Evolutionary conservation across 148 eudicot genomes (phyloP), one percentile per base, ranked within the genome.

Genomic region (Vaccinium corymbosum): DNA sequence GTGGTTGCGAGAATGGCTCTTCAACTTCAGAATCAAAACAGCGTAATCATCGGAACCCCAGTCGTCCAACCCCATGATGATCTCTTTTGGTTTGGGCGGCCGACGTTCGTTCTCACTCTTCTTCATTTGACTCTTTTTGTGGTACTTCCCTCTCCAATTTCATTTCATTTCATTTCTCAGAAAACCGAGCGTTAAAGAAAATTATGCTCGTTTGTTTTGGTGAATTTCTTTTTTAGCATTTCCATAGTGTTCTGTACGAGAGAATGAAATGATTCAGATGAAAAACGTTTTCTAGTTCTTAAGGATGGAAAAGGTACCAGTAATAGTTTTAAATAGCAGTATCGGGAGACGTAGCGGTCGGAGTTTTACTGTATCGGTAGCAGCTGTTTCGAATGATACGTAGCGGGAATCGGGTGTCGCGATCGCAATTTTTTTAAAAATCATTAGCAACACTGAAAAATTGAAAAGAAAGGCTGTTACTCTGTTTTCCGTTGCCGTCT

Each of bases 1-100:
- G 82, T 90, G 38, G 89, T 90, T 46, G 92, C 89, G 20, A 79
- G 32, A 83, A 88, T 90, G 92, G 92, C 89, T 14, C 74, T 88
- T 71, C 88, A 86, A 55, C 81, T 90, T 52, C 61, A 84, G 16
- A 76, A 86, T 77, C 83, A 82, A n/a, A 78, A 81, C 79, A 81
- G 77, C 48, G 89, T 90, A 20, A 85, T 85, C n/a, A 83, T 15
- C n/a, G 92, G 92, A 78, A 6, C 90, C 50, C 92, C 92, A 1
- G 29, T 88, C 70, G 92, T 90, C 10, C 85, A 81, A 85, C 92
- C 90, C 5, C 79, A 88, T 71, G 84, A 88, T 59, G 64, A 75
- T 19, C 88, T 85, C 32, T 90, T 90, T 49, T 90, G 92, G 92
- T 90, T 90, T 55, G 83, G 84, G 8, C 57, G 83, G 7, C 92